Percentiles rank a stretch among this genome's conserved stretches.
phyloP scores from a whole-genome alignment of 257 asterid species.

The Salvia miltiorrhiza region DNA sequence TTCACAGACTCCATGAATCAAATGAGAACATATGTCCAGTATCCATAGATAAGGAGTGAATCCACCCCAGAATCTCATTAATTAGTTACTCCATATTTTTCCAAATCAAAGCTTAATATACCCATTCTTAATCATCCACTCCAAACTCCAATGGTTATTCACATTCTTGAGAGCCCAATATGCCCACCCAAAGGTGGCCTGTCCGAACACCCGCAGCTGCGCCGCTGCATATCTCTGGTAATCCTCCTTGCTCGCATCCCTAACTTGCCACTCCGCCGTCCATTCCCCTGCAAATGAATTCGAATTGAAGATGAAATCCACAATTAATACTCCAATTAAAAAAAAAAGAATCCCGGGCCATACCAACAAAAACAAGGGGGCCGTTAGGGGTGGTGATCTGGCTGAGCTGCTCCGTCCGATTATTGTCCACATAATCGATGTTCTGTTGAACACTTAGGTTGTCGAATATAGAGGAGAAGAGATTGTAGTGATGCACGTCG shows the following conservation, averaged over 20 bases:
- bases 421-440: constrained; percentile 40
- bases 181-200: constrained; percentile 74
- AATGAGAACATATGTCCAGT: no score
- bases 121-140: constrained; percentile 77
- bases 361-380: constrained; percentile 69
- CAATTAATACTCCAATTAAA: not conserved
- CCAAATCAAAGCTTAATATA: constrained; percentile 45
- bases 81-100: no score
- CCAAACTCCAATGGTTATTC: constrained; percentile 47
- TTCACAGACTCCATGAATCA: no score
- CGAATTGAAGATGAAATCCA: not conserved
- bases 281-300: constrained; percentile 55
- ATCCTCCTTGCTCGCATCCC: constrained; percentile 46
- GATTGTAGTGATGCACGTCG: constrained; percentile 68
- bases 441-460: constrained; percentile 42
- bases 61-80: no score
- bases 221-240: constrained; percentile 47
- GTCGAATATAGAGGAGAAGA: constrained; percentile 28
- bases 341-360: no score
- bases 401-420: constrained; percentile 34
- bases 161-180: constrained; percentile 67
- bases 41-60: no score
- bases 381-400: constrained; percentile 44
- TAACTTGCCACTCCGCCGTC: constrained; percentile 70
- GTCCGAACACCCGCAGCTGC: constrained; percentile 55